These are phyloP conservation scores for Lentinula novae-zelandiae DNA, from an alignment of 1,284 basidiomycete species.

Conservation along the genomic window DNA sequence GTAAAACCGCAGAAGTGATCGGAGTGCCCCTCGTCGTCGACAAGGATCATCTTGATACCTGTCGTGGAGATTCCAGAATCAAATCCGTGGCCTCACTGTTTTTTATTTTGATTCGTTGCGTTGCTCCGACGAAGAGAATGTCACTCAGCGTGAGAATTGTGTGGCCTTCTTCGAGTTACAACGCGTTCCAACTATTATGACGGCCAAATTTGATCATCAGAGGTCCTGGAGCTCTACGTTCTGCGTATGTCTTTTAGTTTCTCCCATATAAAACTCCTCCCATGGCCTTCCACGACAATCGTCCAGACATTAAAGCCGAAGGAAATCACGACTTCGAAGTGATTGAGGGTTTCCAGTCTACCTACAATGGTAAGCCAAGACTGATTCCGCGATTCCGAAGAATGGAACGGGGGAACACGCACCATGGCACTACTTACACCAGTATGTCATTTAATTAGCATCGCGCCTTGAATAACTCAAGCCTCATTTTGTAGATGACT, in stretches of 20 bases:
- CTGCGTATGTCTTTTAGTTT: not conserved
- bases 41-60: too few relatives aligned
- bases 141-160: too few relatives aligned
- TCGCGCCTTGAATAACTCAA: not conserved
- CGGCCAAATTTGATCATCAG: not conserved
- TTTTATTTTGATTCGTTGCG: too few relatives aligned
- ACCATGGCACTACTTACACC: not conserved
- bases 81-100: too few relatives aligned
- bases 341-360: not conserved
- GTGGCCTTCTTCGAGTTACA: too few relatives aligned
- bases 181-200: not conserved
- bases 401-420: not conserved
- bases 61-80: too few relatives aligned
- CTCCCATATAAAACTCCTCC: not conserved
- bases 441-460: not conserved
- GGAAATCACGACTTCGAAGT: not conserved
- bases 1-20: too few relatives aligned
- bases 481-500: not conserved
- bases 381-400: not conserved
- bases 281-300: not conserved
- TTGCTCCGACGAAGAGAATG: too few relatives aligned
- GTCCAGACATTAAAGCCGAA: not conserved
- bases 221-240: too few relatives aligned
- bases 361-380: not conserved
- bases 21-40: too few relatives aligned